These are phyloP conservation scores for Termitomyces sp. DNA, from an alignment of 768 basidiomycete species.

Conservation along the genomic window DNA sequence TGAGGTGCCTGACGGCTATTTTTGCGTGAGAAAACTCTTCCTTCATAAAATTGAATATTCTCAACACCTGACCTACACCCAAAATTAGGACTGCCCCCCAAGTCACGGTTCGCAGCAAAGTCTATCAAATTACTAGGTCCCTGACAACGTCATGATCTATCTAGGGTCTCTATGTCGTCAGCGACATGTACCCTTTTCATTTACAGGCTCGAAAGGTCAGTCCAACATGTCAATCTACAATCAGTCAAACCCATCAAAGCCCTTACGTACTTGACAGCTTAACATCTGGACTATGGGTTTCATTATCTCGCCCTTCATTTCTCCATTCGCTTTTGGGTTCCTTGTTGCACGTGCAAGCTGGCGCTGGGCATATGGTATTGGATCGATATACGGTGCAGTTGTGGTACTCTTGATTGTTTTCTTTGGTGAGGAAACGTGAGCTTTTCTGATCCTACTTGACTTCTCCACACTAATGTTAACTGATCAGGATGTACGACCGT, in stretches of 20 bases:
- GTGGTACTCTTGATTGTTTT: constrained; percentile 41
- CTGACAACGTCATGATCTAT: neutral
- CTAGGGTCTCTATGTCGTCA: constrained; percentile 59
- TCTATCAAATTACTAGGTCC: neutral
- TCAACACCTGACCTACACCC: neutral
- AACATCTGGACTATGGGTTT: constrained; percentile 62
- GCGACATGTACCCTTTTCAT: constrained; percentile 69
- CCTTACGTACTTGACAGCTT: constrained; percentile 30
- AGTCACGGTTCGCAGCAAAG: constrained; percentile 45
- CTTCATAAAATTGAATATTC: neutral
- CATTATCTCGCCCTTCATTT: constrained; percentile 58
- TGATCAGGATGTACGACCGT: constrained; percentile 49
- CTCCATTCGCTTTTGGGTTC: constrained; percentile 68
- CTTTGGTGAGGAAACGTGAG: constrained; percentile 60
- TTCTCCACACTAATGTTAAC: neutral
- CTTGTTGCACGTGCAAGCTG: constrained; percentile 56
- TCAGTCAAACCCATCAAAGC: neutral
- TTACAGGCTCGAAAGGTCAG: constrained; percentile 62
- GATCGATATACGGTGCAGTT: constrained; percentile 52
- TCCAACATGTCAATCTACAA: constrained; percentile 23
- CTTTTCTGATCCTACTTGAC: neutral
- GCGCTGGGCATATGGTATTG: constrained; percentile 69
- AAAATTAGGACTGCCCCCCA: constrained; percentile 39
- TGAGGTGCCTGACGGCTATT: constrained; percentile 58
- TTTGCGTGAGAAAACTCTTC: constrained; percentile 40